Conservation (phyloP, 129 eudicot genomes). For the Flaveria sonorensis region DNA sequence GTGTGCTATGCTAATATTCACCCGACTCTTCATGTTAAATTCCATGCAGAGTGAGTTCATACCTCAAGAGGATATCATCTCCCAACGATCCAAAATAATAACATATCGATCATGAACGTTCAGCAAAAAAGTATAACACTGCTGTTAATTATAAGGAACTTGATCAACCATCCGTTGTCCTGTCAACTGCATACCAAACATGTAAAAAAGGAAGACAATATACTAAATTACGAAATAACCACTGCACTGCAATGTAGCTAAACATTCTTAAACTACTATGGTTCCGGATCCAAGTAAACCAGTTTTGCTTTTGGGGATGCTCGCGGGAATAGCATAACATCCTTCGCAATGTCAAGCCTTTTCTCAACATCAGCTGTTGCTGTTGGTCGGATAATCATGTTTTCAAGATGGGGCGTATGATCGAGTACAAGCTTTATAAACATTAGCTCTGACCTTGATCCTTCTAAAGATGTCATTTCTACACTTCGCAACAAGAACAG, state of each 20-base stretch:
- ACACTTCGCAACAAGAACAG: neutral
- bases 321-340: slow-evolving; percentile 27
- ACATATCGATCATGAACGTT: neutral
- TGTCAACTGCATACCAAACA: neutral
- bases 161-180: neutral
- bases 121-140: too few relatives aligned
- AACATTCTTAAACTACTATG: neutral
- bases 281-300: slow-evolving; percentile 21
- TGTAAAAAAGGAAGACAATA: neutral
- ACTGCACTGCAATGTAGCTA: neutral
- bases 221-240: neutral
- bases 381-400: neutral
- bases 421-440: slow-evolving; percentile 31
- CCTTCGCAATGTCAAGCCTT: slow-evolving; percentile 13
- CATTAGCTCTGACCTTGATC: slow-evolving; percentile 1
- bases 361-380: neutral
- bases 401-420: slow-evolving; percentile 25
- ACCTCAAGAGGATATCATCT: neutral
- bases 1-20: too few relatives aligned
- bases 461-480: neutral
- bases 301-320: slow-evolving; percentile 31
- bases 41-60: neutral
- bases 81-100: neutral
- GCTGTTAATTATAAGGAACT: too few relatives aligned
- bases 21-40: too few relatives aligned